Conservation (phyloP, 202 grass and related monocot species). For the Schoenoplectus triqueter region DNA sequence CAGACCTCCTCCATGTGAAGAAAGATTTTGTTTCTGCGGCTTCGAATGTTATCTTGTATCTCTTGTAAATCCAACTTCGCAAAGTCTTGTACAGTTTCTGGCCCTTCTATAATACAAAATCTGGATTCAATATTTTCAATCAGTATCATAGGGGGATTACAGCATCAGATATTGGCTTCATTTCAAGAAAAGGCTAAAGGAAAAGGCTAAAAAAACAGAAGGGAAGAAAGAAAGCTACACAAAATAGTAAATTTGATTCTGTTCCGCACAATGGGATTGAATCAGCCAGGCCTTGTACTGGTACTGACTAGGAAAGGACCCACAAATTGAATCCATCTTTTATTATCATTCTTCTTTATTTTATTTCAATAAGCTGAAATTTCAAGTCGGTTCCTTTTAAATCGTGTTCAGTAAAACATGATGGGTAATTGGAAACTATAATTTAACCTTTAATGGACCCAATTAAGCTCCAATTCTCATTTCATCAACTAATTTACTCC, state of each 20-base stretch:
- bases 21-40: constrained; percentile 98
- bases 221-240: background rate
- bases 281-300: background rate
- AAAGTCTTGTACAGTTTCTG: constrained; percentile 96
- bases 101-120: constrained; percentile 99
- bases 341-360: background rate
- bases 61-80: constrained; percentile 89
- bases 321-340: background rate
- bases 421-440: background rate
- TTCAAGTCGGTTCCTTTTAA: background rate
- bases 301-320: background rate
- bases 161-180: background rate
- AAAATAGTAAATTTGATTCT: background rate
- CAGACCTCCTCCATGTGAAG: constrained; percentile 98
- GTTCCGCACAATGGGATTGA: background rate
- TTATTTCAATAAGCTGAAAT: background rate
- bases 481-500: constrained; percentile 5
- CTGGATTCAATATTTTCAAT: constrained; percentile 34
- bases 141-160: background rate
- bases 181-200: background rate
- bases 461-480: background rate
- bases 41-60: constrained; percentile 96
- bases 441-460: background rate
- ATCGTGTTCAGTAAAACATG: background rate
- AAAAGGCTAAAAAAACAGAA: background rate